Conservation (phyloP, 2,329 filamentous ascomycete species). For the Colletotrichum liaoningense region DNA sequence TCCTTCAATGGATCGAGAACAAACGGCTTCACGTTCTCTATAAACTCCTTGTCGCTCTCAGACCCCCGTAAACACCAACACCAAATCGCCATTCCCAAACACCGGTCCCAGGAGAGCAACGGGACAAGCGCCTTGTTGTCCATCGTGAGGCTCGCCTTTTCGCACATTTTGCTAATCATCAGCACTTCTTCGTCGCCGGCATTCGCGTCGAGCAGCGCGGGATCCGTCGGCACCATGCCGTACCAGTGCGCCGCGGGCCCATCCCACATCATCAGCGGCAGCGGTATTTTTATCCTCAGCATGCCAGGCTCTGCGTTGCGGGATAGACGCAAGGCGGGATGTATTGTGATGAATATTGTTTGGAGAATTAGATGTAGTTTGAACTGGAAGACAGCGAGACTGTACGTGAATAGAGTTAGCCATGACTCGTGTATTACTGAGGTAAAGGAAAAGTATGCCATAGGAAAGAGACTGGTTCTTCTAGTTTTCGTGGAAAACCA, state of each 20-base stretch:
- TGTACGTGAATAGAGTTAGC: neutral
- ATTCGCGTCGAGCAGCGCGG: neutral
- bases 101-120: constrained; percentile 22
- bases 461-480: too few species aligned
- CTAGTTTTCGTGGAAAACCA: too few species aligned
- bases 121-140: constrained; percentile 22
- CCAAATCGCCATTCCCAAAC: constrained; percentile 28
- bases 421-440: neutral
- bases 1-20: constrained; percentile 16
- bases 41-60: constrained; percentile 26
- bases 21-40: constrained; percentile 28
- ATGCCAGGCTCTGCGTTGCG: constrained; percentile 21
- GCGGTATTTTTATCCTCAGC: constrained; percentile 9
- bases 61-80: constrained; percentile 25
- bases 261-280: constrained; percentile 23
- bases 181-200: neutral
- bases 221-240: constrained; percentile 9
- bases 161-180: constrained; percentile 23
- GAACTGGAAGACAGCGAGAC: constrained; percentile 30
- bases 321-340: constrained; percentile 15
- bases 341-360: constrained; percentile 27
- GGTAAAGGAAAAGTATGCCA: neutral
- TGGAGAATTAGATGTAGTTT: constrained; percentile 28
- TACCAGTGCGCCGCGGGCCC: constrained; percentile 15
- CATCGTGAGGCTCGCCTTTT: constrained; percentile 8